Base-by-base conservation (phyloP, 2,329 filamentous ascomycete species). In the Didymella sp. region DNA sequence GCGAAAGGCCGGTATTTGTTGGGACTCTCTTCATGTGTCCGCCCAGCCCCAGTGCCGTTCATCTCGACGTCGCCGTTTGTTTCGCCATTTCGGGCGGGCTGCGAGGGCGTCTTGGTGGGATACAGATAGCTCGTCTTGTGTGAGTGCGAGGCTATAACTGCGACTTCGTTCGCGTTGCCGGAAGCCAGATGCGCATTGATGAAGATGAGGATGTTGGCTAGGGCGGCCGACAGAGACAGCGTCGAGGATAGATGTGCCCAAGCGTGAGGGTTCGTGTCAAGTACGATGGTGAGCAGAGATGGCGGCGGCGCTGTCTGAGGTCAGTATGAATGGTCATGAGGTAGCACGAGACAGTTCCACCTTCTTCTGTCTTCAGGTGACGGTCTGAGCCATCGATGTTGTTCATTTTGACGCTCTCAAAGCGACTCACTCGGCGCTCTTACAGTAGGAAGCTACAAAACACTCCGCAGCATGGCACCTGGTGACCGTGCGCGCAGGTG, bases 1-100 rank as follows among this genome's bases (percentile, higher is more conserved):
- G 91, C 88, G 75, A 98, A 98, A 44, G 92, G 91, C 0, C 92
- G 90, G 78, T 95, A 98, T 78, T 98, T 98, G 81, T 96, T 97
- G 44, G 90, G 88, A 69, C 81, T 75, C 61, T 78, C 76, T 42
- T 64, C 21, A 68, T 31, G 70, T 72, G 19, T 61, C 68, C 49
- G 46, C 44, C 56, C 28, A 40, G 57, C 22, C 56, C 48, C 60
- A 22, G 62, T 65, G 46, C 71, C 60, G 73, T 68, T 69, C 63
- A 64, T 69, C 30, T 70, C 64, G 5, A 65, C 55, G 46, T 69
- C 60, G 35, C 67, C 67, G 46, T 74, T 74, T 33, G 63, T 43
- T 30, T 57, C 62, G 42, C 63, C 51, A 47, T 62, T 57, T 28
- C 59, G 40, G 55, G 58, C 48, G 11, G 68, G 59, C 27, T 60